phyloP scores from a whole-genome alignment of 371 early-diverging fungal species.

The Mortierella sp. region DNA sequence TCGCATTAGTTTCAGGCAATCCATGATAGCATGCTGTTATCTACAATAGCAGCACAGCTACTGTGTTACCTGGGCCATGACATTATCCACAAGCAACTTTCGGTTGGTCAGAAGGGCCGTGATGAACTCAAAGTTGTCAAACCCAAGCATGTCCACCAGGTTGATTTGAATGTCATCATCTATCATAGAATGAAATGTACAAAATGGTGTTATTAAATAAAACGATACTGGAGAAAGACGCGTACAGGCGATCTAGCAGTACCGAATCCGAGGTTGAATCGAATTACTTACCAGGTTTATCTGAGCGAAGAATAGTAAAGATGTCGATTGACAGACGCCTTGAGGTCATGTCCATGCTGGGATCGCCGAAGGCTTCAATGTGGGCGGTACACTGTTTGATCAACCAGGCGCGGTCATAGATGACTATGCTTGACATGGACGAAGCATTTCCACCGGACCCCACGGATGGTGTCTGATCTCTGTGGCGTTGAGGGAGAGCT shows the following conservation, averaged over 20 bases:
- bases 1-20: not conserved
- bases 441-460: not conserved
- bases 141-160: slow-evolving; percentile 85
- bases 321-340: slow-evolving; percentile 53
- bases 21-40: no score
- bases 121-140: slow-evolving; percentile 80
- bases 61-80: slow-evolving; percentile 59
- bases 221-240: no score
- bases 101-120: slow-evolving; percentile 66
- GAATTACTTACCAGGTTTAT: slow-evolving; percentile 34
- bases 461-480: not conserved
- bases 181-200: not conserved
- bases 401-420: slow-evolving; percentile 50
- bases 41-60: not conserved
- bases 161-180: slow-evolving; percentile 76
- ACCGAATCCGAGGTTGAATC: no score
- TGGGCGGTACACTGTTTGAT: slow-evolving; percentile 47
- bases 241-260: no score
- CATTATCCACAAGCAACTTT: slow-evolving; percentile 64
- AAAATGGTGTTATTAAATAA: not conserved
- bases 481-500: slow-evolving; percentile 17
- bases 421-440: slow-evolving; percentile 19
- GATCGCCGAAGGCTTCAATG: slow-evolving; percentile 35
- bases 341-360: slow-evolving; percentile 34
- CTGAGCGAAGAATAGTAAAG: slow-evolving; percentile 53